Evolutionary conservation across 73 alveolate genomes (phyloP), one percentile per base, ranked within the genome.

Genomic region (Paramecium caudatum): DNA sequence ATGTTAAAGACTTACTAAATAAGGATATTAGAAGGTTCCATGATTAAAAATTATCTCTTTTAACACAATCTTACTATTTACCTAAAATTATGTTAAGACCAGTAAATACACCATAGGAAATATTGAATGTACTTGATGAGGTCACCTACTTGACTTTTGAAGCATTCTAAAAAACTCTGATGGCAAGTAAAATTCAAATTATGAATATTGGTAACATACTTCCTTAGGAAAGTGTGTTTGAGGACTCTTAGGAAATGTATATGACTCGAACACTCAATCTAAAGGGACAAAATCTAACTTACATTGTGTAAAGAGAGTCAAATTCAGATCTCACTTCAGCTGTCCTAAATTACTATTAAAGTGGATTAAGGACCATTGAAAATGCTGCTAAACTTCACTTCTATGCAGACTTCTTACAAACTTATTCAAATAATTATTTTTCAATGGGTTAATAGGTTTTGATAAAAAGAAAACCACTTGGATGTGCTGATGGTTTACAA

Each of bases 21-120:
- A 34, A 45, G 23, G 88, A 74, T 74, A 39, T 74, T 74, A 74
- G 32, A 74, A 74, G 88, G 55, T 74, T 74, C 16, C 65, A 74
- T 74, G 62, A 74, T 23, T 34, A 74, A 74, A 74, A 74, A 74
- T 41, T 74, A 74, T 43, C 88, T 17, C 17, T 74, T 2, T 43
- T 74, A 39, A 43, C 70, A 41, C 17, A 74, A 74, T 19, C 36
- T 39, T 39, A 27, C 27, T 74, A 74, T 45, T 45, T 74, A 19
- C 62, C 69, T 12, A 36, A 74, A 21, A 41, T 74, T 21, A 4
- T 74, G 48, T 25, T 74, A 17, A 4, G 88, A 15, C 65, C 88
- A 9, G 68, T 74, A 0, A 74, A 47, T 74, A 34, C 88, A 21
- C 88, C 88, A 6, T 23, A 41, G 19, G 88, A 74, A 74, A 74